These are phyloP conservation scores for Entoloma clypeatum DNA, from an alignment of 1,284 basidiomycete species.

Conservation along the genomic window DNA sequence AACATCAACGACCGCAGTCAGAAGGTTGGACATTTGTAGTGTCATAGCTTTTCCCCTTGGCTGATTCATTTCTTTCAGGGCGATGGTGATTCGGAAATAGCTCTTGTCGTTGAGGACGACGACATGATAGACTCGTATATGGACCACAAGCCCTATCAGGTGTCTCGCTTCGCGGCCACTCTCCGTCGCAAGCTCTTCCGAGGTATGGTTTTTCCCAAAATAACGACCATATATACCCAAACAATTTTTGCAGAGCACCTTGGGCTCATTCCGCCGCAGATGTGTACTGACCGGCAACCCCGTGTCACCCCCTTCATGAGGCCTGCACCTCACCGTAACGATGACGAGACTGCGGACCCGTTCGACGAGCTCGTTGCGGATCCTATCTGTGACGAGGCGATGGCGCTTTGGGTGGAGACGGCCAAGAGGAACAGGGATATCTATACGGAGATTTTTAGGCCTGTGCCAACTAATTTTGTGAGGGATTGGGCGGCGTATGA, in stretches of 20 bases:
- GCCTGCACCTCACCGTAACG: conserved; percentile 67
- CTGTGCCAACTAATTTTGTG: conserved; percentile 80
- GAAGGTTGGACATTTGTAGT: conserved; percentile 38
- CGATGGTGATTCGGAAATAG: conserved; percentile 92
- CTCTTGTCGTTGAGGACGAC: conserved; percentile 83
- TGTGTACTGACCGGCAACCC: conserved; percentile 34
- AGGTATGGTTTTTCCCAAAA: conserved; percentile 38
- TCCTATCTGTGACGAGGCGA: conserved; percentile 63
- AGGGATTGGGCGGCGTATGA: conserved; percentile 76
- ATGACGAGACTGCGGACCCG: conserved; percentile 54
- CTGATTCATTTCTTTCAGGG: conserved; percentile 45
- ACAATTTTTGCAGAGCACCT: conserved; percentile 64
- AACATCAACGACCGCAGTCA: conserved; percentile 88
- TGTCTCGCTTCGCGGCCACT: conserved; percentile 70
- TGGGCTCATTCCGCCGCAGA: conserved; percentile 72
- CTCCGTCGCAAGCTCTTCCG: conserved; percentile 75
- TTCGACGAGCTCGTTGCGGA: conserved; percentile 78
- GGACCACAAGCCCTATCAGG: conserved; percentile 72
- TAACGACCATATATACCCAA: too few relatives aligned
- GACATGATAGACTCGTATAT: conserved; percentile 76
- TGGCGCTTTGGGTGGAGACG: conserved; percentile 66
- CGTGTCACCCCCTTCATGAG: conserved; percentile 68
- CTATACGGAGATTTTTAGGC: conserved; percentile 79
- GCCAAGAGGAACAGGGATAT: conserved; percentile 77
- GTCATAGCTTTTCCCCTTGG: neutral